Conservation (phyloP, 345 rosid genomes). For the Linum lewisii region DNA sequence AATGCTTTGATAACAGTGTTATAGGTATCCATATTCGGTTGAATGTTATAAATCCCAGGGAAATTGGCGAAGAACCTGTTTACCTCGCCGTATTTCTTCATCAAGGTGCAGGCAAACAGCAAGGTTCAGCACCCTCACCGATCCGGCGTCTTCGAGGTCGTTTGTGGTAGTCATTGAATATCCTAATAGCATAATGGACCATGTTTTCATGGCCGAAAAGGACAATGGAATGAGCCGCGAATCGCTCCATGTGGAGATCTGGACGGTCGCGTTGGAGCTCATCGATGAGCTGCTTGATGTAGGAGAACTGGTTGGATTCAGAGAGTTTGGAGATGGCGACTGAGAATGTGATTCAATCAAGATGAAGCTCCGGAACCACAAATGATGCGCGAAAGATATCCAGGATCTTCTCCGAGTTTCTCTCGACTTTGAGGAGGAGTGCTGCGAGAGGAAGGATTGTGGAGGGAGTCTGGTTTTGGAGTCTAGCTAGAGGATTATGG, state of each 20-base stretch:
- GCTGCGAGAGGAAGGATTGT: too few relatives aligned
- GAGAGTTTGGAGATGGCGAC: conserved; percentile 51
- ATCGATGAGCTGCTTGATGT: conserved; percentile 41
- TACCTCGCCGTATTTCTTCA: conserved; percentile 45
- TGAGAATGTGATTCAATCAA: conserved; percentile 63
- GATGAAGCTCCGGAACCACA: conserved; percentile 44
- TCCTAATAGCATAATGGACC: conserved; percentile 48
- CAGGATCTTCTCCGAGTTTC: conserved; percentile 61
- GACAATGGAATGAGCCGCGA: conserved; percentile 50
- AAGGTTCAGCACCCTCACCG: conserved; percentile 51
- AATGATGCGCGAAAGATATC: conserved; percentile 75
- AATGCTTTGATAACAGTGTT: conserved; percentile 59
- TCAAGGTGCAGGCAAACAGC: conserved; percentile 50
- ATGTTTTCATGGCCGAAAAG: conserved; percentile 73
- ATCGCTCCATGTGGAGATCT: conserved; percentile 52
- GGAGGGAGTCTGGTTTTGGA: conserved; percentile 30
- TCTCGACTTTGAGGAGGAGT: conserved; percentile 57
- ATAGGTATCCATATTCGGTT: conserved; percentile 57
- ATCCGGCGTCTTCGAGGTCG: conserved; percentile 15
- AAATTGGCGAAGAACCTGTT: conserved; percentile 54
- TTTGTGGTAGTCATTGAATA: conserved; percentile 46
- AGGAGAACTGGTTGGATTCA: conserved; percentile 36
- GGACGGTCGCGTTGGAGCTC: conserved; percentile 48
- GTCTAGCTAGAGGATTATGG: neutral
- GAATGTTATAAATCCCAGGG: conserved; percentile 38